A percentile compares a stretch with the other conserved stretches of the same genome.
Conservation (phyloP, 371 early-diverging fungal genomes). For the Rhizomucor pusillus region DNA sequence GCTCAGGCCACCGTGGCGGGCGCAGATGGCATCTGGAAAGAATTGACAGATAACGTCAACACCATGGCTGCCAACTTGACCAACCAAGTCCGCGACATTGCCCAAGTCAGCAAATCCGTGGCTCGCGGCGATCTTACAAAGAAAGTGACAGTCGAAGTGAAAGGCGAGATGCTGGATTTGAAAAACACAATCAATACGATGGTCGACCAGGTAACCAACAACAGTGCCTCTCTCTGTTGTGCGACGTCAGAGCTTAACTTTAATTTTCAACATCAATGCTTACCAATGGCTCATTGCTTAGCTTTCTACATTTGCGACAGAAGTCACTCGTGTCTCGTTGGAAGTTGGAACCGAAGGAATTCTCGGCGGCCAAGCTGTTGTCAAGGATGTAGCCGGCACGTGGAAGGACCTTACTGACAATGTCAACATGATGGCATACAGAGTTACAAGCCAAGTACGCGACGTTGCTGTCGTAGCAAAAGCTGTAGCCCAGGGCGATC, state of each 20-base stretch:
- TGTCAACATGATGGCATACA: constrained; percentile 59
- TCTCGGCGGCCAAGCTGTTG: constrained; percentile 61
- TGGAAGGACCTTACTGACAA: constrained; percentile 64
- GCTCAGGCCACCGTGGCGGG: constrained; percentile 28
- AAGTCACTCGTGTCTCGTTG: constrained; percentile 61
- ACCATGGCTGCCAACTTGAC: constrained; percentile 39
- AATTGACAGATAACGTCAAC: constrained; percentile 57
- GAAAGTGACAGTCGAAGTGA: constrained; percentile 39
- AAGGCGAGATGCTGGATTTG: constrained; percentile 52
- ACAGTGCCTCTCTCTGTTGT: background rate
- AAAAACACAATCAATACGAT: constrained; percentile 54
- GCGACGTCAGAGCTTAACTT: no score
- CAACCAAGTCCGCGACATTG: constrained; percentile 48
- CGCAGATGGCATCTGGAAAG: constrained; percentile 60
- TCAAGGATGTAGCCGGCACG: constrained; percentile 52
- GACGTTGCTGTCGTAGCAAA: constrained; percentile 57
- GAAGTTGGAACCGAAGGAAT: constrained; percentile 69
- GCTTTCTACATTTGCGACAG: constrained; percentile 50
- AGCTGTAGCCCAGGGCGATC: constrained; percentile 55
- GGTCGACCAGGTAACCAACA: constrained; percentile 53
- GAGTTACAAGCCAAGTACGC: constrained; percentile 56
- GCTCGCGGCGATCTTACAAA: constrained; percentile 46
- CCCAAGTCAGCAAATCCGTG: constrained; percentile 43
- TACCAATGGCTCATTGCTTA: no score
- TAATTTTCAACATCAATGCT: no score